These are phyloP conservation scores for Aspergillus carlsbadensis DNA, from an alignment of 495 filamentous ascomycete genomes.

Conservation along the genomic window DNA sequence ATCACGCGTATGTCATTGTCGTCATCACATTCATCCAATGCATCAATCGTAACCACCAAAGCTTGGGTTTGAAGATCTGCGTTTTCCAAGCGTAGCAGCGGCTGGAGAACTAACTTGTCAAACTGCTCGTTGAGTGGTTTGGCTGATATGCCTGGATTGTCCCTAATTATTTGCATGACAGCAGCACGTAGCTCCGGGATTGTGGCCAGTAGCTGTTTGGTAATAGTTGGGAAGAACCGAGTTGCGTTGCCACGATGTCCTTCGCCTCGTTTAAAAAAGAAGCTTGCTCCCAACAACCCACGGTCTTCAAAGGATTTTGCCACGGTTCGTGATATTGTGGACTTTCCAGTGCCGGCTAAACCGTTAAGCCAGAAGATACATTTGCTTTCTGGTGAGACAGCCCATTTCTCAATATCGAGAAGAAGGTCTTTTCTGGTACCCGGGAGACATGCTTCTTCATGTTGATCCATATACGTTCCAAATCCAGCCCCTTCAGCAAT, in stretches of 20 bases:
- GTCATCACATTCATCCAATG: conserved; percentile 52
- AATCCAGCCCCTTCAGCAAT: not conserved
- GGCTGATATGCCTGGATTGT: conserved; percentile 27
- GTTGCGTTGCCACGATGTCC: conserved; percentile 34
- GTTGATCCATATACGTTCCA: not conserved
- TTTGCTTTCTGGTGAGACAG: not conserved
- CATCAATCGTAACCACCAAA: conserved; percentile 46
- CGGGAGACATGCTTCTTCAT: not conserved
- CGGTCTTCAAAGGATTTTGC: not conserved
- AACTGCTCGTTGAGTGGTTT: conserved; percentile 45
- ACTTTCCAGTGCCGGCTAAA: not conserved
- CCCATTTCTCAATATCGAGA: not conserved
- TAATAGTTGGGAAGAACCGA: conserved; percentile 45
- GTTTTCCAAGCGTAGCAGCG: conserved; percentile 22
- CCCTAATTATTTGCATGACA: conserved; percentile 39
- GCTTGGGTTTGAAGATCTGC: not conserved
- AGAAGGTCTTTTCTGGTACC: not conserved
- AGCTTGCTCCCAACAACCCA: not conserved
- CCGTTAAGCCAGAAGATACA: not conserved
- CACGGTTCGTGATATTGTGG: not conserved
- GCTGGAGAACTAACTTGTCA: conserved; percentile 42
- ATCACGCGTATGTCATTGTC: conserved; percentile 41
- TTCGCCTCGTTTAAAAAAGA: not conserved
- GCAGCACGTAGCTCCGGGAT: conserved; percentile 23
- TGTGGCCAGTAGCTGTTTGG: conserved; percentile 32